Percentiles rank a stretch among this genome's conserved stretches.
phyloP scores from a whole-genome alignment of 2,329 filamentous ascomycete genomes.

The Ascochyta lentis region DNA sequence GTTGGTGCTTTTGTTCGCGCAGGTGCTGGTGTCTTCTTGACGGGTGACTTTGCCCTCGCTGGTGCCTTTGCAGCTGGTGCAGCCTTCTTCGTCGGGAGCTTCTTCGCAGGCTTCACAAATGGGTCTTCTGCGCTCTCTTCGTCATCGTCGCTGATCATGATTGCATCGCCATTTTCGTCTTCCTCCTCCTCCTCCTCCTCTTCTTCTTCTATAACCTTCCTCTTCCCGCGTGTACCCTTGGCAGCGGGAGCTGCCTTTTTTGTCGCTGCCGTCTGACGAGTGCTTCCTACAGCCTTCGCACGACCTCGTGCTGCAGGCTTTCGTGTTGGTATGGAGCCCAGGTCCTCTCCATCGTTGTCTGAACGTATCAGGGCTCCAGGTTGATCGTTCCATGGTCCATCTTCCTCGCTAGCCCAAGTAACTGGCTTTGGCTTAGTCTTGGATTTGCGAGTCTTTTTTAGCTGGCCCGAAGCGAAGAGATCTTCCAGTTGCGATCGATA shows the following conservation, averaged over 20 bases:
- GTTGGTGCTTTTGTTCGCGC: slow-evolving; percentile 28
- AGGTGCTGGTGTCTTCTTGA: slow-evolving; percentile 20
- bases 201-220: slow-evolving; percentile 51
- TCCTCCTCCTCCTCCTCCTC: slow-evolving; percentile 53
- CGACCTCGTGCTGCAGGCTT: slow-evolving; percentile 55
- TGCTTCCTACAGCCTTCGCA: slow-evolving; percentile 50
- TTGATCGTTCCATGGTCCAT: slow-evolving; percentile 85
- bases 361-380: slow-evolving; percentile 68
- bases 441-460: slow-evolving; percentile 61
- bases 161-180: slow-evolving; percentile 47
- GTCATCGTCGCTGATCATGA: slow-evolving; percentile 55
- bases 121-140: slow-evolving; percentile 56
- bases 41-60: slow-evolving; percentile 13
- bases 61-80: slow-evolving; percentile 26
- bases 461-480: slow-evolving; percentile 69
- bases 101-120: slow-evolving; percentile 49
- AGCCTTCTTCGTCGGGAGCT: slow-evolving; percentile 40
- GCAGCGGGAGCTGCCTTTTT: slow-evolving; percentile 47
- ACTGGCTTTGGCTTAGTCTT: slow-evolving; percentile 77
- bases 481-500: slow-evolving; percentile 74
- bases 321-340: slow-evolving; percentile 43
- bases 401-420: slow-evolving; percentile 86
- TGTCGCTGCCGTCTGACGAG: slow-evolving; percentile 30
- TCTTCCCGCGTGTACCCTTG: slow-evolving; percentile 50
- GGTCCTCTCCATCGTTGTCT: slow-evolving; percentile 51